Base-by-base conservation (phyloP, 345 rosid genomes). In the Populus ilicifolia region DNA sequence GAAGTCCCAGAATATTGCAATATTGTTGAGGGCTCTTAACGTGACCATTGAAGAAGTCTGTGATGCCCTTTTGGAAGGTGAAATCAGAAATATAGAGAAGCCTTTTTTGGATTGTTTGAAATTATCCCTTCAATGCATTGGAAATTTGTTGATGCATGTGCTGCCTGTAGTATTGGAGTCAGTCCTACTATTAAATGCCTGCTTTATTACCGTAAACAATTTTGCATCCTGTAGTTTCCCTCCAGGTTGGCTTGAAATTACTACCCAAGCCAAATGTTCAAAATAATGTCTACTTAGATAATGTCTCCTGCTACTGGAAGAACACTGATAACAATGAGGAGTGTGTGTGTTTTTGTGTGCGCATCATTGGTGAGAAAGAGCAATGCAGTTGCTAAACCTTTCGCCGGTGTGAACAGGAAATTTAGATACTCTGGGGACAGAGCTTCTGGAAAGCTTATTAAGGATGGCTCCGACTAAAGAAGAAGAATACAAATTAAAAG, bases 381-480 rank as follows among this genome's bases (percentile, higher is more conserved):
- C 29, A n/a, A 59, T 10, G 29, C 2, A 9, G 63, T 59, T 59
- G 25, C 64, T 59, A 12, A 12, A 17, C 38, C 38, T 10, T 48
- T 52, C 8, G 23, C 27, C 41, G 17, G 4, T 36, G 4, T 48
- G 18, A 77, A 83, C 82, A 96, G 99, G 99, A 27, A 96, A 91
- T 74, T 85, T 92, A 1, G 99, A 96, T 76, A 83, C 90, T 2
- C 78, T 96, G 68, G 99, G 98, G 66, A 86, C 97, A 4, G 99
- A 96, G 86, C 96, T 96, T 39, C 93, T 96, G 4, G 96, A 94
- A 77, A 91, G 97, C 73, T 80, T 96, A 76, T 85, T 92, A 67
- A 96, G 92, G 89, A 96, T 96, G 99, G 93, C 98, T 74, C 98
- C 97, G 43, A 88, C 94, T 0, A 87, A 91, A 84, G 99, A 94